Conservation (phyloP, 768 basidiomycete genomes). For the Suillus subaureus region DNA sequence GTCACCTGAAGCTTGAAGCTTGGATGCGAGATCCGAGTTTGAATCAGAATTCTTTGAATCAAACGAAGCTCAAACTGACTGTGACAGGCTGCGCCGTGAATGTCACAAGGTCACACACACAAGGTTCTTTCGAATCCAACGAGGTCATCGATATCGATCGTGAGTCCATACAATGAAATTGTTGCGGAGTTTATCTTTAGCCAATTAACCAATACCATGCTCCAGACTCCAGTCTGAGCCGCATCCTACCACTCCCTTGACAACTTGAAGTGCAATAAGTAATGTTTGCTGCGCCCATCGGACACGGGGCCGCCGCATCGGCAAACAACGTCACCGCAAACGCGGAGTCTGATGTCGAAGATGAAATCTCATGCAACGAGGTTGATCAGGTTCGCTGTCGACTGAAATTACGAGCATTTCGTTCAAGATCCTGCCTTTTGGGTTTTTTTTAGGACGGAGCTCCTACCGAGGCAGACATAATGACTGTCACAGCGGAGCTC, state of each 20-base stretch:
- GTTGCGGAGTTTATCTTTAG: background rate
- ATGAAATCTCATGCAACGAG: background rate
- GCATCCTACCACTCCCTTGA: background rate
- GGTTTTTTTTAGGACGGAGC: background rate
- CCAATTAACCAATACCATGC: background rate
- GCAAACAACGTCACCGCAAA: background rate
- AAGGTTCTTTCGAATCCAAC: background rate
- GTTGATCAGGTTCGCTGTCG: background rate
- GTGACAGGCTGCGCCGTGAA: background rate
- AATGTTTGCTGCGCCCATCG: background rate
- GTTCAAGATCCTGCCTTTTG: background rate
- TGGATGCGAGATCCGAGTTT: background rate
- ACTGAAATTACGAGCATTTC: background rate
- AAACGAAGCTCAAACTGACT: background rate
- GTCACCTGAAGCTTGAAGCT: too few relatives aligned
- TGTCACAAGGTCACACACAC: background rate
- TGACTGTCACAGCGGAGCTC: background rate
- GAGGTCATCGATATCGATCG: background rate
- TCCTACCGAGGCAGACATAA: background rate
- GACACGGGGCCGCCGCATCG: background rate
- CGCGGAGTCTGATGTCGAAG: background rate
- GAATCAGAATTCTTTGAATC: background rate
- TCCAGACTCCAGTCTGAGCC: too few relatives aligned
- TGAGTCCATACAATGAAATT: background rate
- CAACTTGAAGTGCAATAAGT: background rate